phyloP scores from a whole-genome alignment of 176 grass and related monocot genomes.

The Carex kokanica region DNA sequence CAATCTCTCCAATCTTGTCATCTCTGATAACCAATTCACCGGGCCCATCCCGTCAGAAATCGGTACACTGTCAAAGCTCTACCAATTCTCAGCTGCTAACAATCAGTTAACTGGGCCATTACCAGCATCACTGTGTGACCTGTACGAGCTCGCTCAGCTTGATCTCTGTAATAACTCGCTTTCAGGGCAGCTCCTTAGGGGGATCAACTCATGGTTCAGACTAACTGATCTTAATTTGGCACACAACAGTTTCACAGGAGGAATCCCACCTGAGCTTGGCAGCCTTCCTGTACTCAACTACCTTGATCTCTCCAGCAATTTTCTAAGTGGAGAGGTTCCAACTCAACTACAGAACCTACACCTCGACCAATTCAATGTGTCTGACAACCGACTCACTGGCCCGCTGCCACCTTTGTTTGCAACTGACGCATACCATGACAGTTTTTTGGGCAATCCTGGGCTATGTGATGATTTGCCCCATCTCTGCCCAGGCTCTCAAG shows the following conservation, averaged over 20 bases:
- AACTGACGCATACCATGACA: background rate
- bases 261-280: constrained; percentile 59
- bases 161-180: constrained; percentile 70
- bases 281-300: constrained; percentile 30
- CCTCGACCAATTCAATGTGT: constrained; percentile 53
- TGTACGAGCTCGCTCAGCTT: constrained; percentile 33
- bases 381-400: constrained; percentile 63
- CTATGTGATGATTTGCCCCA: constrained; percentile 41
- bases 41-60: constrained; percentile 61
- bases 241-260: constrained; percentile 50
- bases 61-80: constrained; percentile 36
- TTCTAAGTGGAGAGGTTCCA: constrained; percentile 55
- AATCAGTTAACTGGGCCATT: constrained; percentile 55
- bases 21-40: constrained; percentile 61
- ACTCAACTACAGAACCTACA: constrained; percentile 40
- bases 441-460: constrained; percentile 84
- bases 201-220: constrained; percentile 32
- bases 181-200: constrained; percentile 48
- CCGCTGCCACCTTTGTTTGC: constrained; percentile 36
- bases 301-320: constrained; percentile 70
- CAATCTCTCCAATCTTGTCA: constrained; percentile 48
- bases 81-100: constrained; percentile 43
- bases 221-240: constrained; percentile 50
- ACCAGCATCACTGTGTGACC: constrained; percentile 25
- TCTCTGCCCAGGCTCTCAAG: background rate